A percentile compares a stretch with the other conserved stretches of the same genome.
Evolutionary conservation across 192 early-diverging fungal genomes (phyloP).

Genomic region (Coemansia sp.): DNA sequence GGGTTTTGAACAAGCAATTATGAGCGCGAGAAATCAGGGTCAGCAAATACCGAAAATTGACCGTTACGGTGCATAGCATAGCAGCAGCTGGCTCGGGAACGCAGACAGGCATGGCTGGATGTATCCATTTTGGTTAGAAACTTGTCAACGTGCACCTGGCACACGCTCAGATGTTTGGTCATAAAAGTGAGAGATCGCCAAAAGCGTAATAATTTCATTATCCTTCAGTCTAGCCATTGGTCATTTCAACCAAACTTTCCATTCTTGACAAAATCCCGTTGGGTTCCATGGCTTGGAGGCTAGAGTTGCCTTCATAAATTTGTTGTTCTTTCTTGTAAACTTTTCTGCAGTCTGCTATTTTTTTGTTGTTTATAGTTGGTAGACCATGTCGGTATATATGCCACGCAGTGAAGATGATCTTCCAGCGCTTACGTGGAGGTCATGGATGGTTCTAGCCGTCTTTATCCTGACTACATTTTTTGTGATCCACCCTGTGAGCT

Average conservation of each 20-base stretch:
- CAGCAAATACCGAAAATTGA: too few relatives aligned
- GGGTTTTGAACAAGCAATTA: too few relatives aligned
- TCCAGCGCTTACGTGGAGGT: conserved; percentile 36
- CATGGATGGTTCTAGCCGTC: conserved; percentile 61
- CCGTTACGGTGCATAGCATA: background rate
- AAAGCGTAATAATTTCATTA: background rate
- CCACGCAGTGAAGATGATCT: conserved; percentile 15
- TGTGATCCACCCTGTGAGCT: conserved; percentile 63
- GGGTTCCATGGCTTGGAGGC: too few relatives aligned
- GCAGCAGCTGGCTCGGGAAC: background rate
- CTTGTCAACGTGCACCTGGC: background rate
- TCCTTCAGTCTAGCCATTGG: too few relatives aligned
- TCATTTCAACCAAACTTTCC: too few relatives aligned
- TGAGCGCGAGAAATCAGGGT: too few relatives aligned
- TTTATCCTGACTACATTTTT: conserved; percentile 63
- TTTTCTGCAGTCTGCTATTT: background rate
- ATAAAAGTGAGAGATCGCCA: background rate
- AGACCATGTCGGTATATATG: background rate
- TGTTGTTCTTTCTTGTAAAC: too few relatives aligned
- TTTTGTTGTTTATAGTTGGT: background rate
- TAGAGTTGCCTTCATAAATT: too few relatives aligned
- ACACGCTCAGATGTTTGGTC: background rate
- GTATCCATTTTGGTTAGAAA: too few relatives aligned
- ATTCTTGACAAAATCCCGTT: too few relatives aligned
- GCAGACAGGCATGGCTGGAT: background rate